Conservation (phyloP, 2,329 filamentous ascomycete genomes). For the Fusarium ramigenum region DNA sequence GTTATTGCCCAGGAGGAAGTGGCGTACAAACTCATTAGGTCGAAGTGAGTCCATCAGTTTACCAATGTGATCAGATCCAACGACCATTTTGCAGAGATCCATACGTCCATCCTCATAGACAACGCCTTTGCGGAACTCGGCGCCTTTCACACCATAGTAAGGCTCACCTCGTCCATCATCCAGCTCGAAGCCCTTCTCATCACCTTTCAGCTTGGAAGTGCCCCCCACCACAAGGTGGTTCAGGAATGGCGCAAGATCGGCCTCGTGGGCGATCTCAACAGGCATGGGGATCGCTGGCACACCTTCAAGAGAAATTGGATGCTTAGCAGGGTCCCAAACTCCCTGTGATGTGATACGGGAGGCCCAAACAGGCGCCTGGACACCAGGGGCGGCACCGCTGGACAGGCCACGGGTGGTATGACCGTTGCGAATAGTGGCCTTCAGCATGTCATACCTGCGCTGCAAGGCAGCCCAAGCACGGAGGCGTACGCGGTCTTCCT, state of each 20-base stretch:
- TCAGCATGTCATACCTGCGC: constrained; percentile 48
- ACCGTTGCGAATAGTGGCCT: constrained; percentile 47
- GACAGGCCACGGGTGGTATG: constrained; percentile 41
- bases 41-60: constrained; percentile 60
- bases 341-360: constrained; percentile 48
- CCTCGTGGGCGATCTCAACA: constrained; percentile 44
- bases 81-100: constrained; percentile 65
- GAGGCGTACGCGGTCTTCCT: constrained; percentile 49
- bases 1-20: constrained; percentile 65
- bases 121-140: constrained; percentile 51
- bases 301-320: constrained; percentile 46
- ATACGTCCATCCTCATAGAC: constrained; percentile 62
- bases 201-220: constrained; percentile 40
- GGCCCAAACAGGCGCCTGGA: constrained; percentile 47
- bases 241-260: constrained; percentile 49
- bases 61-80: constrained; percentile 61
- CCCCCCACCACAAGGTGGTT: constrained; percentile 46
- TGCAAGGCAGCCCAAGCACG: constrained; percentile 50
- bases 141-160: constrained; percentile 47
- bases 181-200: constrained; percentile 43
- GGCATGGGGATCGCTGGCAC: constrained; percentile 48
- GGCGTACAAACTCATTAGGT: constrained; percentile 57
- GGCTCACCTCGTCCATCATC: constrained; percentile 51
- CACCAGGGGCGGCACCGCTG: constrained; percentile 46
- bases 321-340: constrained; percentile 45